Conservation (phyloP, 352 stramenopile species). For the Globisporangium ultimum region DNA sequence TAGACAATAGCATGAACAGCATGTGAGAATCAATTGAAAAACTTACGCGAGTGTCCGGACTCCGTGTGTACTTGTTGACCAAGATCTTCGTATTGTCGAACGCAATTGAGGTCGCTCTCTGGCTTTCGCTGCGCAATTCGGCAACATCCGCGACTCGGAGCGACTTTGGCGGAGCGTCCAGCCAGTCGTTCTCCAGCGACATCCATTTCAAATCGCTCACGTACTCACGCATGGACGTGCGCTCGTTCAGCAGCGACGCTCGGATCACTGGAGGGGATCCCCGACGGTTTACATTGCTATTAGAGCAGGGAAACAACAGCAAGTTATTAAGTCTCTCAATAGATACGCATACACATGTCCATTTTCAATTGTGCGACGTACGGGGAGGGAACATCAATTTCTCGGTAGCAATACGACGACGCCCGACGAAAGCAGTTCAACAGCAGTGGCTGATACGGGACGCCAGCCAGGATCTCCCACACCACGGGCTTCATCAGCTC, state of each 20-base stretch:
- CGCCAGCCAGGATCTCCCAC: constrained; percentile 80
- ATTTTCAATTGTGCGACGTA: constrained; percentile 25
- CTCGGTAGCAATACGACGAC: constrained; percentile 84
- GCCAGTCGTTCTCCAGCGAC: constrained; percentile 66
- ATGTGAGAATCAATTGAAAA: not conserved
- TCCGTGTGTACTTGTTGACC: constrained; percentile 60
- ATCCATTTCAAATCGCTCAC: constrained; percentile 80
- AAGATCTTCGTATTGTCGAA: constrained; percentile 73
- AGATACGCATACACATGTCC: not conserved
- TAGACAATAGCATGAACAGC: not conserved
- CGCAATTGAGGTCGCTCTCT: constrained; percentile 37
- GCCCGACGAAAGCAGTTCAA: constrained; percentile 81
- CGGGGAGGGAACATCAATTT: constrained; percentile 83
- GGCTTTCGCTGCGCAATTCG: constrained; percentile 54
- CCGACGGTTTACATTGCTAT: constrained; percentile 84
- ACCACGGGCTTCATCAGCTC: constrained; percentile 80
- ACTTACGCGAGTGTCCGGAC: constrained; percentile 60
- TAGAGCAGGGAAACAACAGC: not conserved
- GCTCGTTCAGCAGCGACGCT: constrained; percentile 77
- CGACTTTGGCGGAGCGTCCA: constrained; percentile 37
- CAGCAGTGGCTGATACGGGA: constrained; percentile 74
- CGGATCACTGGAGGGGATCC: constrained; percentile 82
- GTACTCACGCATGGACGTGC: constrained; percentile 85
- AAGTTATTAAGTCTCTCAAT: not conserved
- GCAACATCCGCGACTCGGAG: constrained; percentile 45